Evolutionary conservation across 371 early-diverging fungal species (phyloP).

Genomic region (Mortierella sp.): DNA sequence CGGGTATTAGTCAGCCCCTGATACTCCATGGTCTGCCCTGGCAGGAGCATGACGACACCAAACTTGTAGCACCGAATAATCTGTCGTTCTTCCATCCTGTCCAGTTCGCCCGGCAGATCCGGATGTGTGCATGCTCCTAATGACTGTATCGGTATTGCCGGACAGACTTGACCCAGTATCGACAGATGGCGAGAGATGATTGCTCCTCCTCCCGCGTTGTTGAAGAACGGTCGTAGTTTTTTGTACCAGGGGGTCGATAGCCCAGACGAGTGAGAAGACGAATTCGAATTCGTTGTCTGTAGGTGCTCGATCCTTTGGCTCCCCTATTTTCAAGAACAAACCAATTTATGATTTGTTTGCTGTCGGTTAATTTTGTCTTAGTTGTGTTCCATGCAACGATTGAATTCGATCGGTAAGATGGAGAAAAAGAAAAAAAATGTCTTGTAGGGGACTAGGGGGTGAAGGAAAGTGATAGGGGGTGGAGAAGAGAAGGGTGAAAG

Average conservation of each 20-base stretch:
- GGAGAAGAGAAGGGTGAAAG: background rate
- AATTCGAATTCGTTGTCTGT: slow-evolving; percentile 18
- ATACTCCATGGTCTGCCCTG: slow-evolving; percentile 42
- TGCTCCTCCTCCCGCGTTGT: background rate
- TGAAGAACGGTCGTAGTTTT: slow-evolving; percentile 15
- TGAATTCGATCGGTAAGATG: background rate
- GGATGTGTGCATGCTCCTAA: slow-evolving; percentile 33
- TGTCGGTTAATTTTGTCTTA: background rate
- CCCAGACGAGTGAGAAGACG: no score
- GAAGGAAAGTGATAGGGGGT: no score
- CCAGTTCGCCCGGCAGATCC: slow-evolving; percentile 27
- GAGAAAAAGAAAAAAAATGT: background rate
- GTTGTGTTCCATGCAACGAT: background rate
- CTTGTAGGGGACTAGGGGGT: background rate
- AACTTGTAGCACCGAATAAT: slow-evolving; percentile 50
- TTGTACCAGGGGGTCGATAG: slow-evolving; percentile 29
- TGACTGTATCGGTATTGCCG: slow-evolving; percentile 26
- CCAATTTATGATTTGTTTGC: background rate
- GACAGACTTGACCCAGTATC: slow-evolving; percentile 32
- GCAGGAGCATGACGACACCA: slow-evolving; percentile 46
- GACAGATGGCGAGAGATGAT: background rate
- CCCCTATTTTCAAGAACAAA: slow-evolving; percentile 22
- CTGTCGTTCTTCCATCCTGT: slow-evolving; percentile 50
- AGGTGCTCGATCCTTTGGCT: slow-evolving; percentile 43
- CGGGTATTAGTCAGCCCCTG: slow-evolving; percentile 37